These are phyloP conservation scores for Erigeron canadensis DNA, from an alignment of 129 eudicot genomes.

Conservation along the genomic window DNA sequence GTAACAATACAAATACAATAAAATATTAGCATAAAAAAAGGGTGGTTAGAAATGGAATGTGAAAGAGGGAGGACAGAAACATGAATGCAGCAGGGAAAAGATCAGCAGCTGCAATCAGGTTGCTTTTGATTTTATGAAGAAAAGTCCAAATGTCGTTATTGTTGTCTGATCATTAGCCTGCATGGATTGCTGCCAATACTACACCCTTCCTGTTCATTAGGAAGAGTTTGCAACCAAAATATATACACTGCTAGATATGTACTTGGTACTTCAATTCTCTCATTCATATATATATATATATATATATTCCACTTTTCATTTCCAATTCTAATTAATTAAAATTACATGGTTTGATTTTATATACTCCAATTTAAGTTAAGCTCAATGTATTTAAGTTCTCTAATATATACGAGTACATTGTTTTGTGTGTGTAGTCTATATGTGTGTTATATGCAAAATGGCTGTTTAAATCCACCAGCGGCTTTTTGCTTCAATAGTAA, in stretches of 20 bases:
- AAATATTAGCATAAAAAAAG: neutral
- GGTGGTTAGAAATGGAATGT: conserved; percentile 36
- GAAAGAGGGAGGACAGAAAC: conserved; percentile 34
- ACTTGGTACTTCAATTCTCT: conserved; percentile 20
- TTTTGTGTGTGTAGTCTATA: too few species aligned
- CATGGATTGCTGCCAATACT: conserved; percentile 21
- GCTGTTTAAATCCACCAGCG: conserved; percentile 38
- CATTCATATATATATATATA: too few species aligned
- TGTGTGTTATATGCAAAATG: conserved; percentile 24
- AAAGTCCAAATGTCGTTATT: conserved; percentile 47
- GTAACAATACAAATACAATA: neutral
- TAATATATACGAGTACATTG: too few species aligned
- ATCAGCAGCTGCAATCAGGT: conserved; percentile 22
- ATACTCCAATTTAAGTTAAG: too few species aligned
- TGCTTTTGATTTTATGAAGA: conserved; percentile 32
- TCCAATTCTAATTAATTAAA: too few species aligned
- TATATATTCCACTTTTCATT: too few species aligned
- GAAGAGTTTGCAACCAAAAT: neutral
- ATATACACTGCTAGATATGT: conserved; percentile 1
- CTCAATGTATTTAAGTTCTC: too few species aligned
- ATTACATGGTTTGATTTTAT: too few species aligned
- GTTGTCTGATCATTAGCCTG: conserved; percentile 39
- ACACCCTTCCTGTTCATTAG: neutral
- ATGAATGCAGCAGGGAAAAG: conserved; percentile 35
- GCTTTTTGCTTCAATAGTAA: conserved; percentile 39